Evolutionary conservation across 176 grass and related monocot species (phyloP).

Genomic region (Oryza punctata): DNA sequence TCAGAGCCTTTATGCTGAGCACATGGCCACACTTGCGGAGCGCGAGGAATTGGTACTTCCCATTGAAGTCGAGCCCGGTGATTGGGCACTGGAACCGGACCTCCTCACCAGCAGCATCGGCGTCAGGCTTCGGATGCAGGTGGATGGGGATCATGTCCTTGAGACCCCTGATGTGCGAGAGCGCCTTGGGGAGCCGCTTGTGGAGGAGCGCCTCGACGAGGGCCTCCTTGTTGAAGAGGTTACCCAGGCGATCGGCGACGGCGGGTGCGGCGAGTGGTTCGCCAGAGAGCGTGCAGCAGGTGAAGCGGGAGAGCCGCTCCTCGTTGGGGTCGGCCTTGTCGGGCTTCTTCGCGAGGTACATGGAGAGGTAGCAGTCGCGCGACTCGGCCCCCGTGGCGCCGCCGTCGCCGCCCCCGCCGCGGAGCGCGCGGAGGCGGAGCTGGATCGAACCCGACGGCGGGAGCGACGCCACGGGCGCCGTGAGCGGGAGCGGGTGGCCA

Average conservation of each 20-base stretch:
- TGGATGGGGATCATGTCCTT: slow-evolving; percentile 90
- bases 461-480: slow-evolving; percentile 32
- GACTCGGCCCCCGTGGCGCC: slow-evolving; percentile 96
- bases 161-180: slow-evolving; percentile 72
- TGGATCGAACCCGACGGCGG: slow-evolving; percentile 40
- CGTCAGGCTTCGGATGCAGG: slow-evolving; percentile 51
- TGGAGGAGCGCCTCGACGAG: slow-evolving; percentile 88
- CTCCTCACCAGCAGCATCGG: slow-evolving; percentile 31
- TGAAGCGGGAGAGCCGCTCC: slow-evolving; percentile 86
- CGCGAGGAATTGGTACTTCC: slow-evolving; percentile 78
- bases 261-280: slow-evolving; percentile 67
- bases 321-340: slow-evolving; percentile 98
- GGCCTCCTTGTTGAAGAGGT: slow-evolving; percentile 96
- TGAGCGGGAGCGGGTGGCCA: slow-evolving; percentile 45
- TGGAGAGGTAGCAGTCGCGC: slow-evolving; percentile 98
- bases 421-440: slow-evolving; percentile 62
- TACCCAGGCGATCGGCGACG: slow-evolving; percentile 79
- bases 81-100: slow-evolving; percentile 84
- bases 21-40: slow-evolving; percentile 78
- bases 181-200: slow-evolving; percentile 80
- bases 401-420: slow-evolving; percentile 88
- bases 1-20: slow-evolving; percentile 77
- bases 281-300: slow-evolving; percentile 81
- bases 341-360: slow-evolving; percentile 92
- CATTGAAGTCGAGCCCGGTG: slow-evolving; percentile 77